Evolutionary conservation across 1,284 basidiomycete species (phyloP), one percentile per base, ranked within the genome.

Genomic region (Trametes pubescens): DNA sequence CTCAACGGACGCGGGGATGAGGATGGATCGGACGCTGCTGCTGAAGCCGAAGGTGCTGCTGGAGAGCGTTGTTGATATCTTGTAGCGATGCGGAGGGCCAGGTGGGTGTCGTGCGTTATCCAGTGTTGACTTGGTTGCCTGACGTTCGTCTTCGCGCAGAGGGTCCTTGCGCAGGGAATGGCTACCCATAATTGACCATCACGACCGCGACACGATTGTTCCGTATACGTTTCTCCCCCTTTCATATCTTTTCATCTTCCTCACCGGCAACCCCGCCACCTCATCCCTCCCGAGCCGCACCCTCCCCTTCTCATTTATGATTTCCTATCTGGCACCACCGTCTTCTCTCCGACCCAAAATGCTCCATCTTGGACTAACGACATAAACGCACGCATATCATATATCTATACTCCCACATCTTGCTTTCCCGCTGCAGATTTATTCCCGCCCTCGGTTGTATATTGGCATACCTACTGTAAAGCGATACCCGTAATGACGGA

Each of bases 1-100:
- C 43, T 40, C 62, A 21, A 43, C 16, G 13, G 69, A 65, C n/a
- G 62, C 61, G 47, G 53, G 61, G 29, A n/a, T 55, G 64, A 57
- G 57, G 57, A 64, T 72, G 67, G 69, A 69, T 51, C 64, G 73
- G 56, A 78, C 65, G 55, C 59, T 77, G 61, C 70, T 79, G 35
- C 58, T 79, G 47, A 79, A 78, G 67, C 78, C 78, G 26, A 77
- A 75, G 67, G 77, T 79, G 34, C 69, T 79, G 38, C 66, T 79
- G 32, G 77, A 78, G 60, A 77, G 75, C 54, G 75, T 77, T 51
- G 66, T 67, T 34, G 76, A 77, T 32, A 68, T 78, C 44, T 63
- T 78, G 64, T 77, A 73, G 51, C 29, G 29, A 22, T 38, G 21
- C 32, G 14, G 35, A 24, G 46, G n/a, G 22, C 26, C 35, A 51